Evolutionary conservation across 495 filamentous ascomycete genomes (phyloP).

Genomic region (Penicillium coprophilum): DNA sequence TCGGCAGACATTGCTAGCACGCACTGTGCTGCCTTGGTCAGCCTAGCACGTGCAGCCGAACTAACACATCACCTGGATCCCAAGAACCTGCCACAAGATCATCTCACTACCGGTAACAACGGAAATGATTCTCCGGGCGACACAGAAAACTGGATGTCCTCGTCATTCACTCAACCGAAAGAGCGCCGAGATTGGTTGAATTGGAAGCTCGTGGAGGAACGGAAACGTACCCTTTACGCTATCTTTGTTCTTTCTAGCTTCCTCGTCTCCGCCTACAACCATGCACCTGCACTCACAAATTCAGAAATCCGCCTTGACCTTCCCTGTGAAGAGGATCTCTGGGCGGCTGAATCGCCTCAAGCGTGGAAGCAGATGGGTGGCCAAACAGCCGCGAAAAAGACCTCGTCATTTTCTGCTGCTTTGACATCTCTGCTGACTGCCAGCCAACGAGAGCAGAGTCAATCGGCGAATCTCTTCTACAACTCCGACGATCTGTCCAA

Average conservation of each 20-base stretch:
- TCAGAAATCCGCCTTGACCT: conserved; percentile 90
- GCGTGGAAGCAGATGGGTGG: conserved; percentile 79
- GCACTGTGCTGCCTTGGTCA: conserved; percentile 87
- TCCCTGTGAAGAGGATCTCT: conserved; percentile 92
- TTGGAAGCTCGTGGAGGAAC: conserved; percentile 87
- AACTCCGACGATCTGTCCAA: conserved; percentile 48
- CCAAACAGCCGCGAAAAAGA: conserved; percentile 60
- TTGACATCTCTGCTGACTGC: conserved; percentile 77
- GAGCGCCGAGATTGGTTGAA: conserved; percentile 81
- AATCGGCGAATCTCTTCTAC: conserved; percentile 49
- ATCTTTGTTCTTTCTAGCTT: conserved; percentile 91
- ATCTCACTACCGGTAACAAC: conserved; percentile 28
- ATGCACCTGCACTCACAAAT: conserved; percentile 86
- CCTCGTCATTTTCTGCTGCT: conserved; percentile 69
- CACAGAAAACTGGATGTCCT: conserved; percentile 31
- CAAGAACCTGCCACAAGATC: conserved; percentile 41
- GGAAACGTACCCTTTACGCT: conserved; percentile 90
- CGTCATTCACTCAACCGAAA: conserved; percentile 52
- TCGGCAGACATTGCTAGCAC: conserved; percentile 89
- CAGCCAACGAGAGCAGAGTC: conserved; percentile 65
- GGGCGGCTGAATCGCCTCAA: conserved; percentile 76
- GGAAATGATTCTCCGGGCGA: conserved; percentile 12
- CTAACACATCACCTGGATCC: conserved; percentile 54
- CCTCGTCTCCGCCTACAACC: conserved; percentile 88
- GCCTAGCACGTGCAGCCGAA: conserved; percentile 83